Conservation (phyloP, 805 yeast genomes). For the Cyberlindnera maclurae region DNA sequence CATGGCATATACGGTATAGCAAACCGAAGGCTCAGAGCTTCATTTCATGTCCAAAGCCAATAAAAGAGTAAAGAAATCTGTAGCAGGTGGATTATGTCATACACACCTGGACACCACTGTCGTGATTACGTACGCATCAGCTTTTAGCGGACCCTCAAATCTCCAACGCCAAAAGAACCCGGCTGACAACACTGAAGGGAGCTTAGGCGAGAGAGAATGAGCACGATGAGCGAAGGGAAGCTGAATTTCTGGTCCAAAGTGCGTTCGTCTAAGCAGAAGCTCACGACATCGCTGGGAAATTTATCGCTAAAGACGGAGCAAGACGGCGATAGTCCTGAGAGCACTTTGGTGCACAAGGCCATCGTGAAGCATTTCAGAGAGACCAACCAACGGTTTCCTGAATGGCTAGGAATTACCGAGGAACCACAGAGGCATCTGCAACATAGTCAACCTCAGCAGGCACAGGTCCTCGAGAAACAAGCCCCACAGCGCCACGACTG, state of each 20-base stretch:
- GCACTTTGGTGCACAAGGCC: conserved; percentile 23
- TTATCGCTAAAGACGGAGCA: conserved; percentile 22
- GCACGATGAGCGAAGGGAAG: conserved; percentile 4
- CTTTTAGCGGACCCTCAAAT: no score
- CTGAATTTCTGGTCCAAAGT: conserved; percentile 20
- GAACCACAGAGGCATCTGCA: conserved; percentile 9
- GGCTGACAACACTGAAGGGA: no score
- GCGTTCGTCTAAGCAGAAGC: conserved; percentile 20
- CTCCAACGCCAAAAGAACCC: no score
- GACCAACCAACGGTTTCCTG: conserved; percentile 15
- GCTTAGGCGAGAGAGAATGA: no score
- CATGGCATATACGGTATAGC: no score
- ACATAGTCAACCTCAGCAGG: conserved; percentile 7
- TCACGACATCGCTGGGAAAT: conserved; percentile 17
- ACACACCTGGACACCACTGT: no score
- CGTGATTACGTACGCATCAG: no score
- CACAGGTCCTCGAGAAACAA: conserved; percentile 1
- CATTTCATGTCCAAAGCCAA: no score
- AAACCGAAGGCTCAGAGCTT: no score
- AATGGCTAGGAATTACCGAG: conserved; percentile 21
- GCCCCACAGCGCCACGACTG: conserved; percentile 3
- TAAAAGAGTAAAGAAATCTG: no score
- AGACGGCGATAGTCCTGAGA: conserved; percentile 21
- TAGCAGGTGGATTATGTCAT: no score
- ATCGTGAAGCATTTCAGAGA: conserved; percentile 15